Evolutionary conservation across 148 eudicot species (phyloP).

Genomic region (Vaccinium macrocarpon): DNA sequence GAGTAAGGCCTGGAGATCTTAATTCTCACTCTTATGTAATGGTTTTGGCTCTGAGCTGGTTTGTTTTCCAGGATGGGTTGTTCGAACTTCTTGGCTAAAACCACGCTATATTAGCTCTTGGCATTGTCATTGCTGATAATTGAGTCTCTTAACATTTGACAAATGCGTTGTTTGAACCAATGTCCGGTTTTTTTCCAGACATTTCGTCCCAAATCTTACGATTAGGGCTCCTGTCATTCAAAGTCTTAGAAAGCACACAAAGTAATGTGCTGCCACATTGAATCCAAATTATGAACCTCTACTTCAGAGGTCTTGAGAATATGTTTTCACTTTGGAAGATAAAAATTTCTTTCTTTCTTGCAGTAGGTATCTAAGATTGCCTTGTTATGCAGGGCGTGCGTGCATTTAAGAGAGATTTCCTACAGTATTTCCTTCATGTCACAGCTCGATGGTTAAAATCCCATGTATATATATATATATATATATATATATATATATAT

Average conservation of each 20-base stretch:
- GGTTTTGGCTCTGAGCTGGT: conserved; percentile 13
- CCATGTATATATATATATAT: conserved; percentile 87
- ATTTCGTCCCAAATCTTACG: conserved; percentile 88
- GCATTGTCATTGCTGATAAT: not conserved
- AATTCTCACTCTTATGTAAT: not conserved
- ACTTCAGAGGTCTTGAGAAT: not conserved
- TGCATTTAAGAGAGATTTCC: too few relatives aligned
- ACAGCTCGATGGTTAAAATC: conserved; percentile 67
- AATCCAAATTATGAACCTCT: not conserved
- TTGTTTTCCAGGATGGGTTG: conserved; percentile 86
- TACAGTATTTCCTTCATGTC: not conserved
- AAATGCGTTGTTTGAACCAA: conserved; percentile 3
- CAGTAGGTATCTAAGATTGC: conserved; percentile 91
- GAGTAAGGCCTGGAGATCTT: too few relatives aligned
- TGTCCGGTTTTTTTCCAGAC: conserved; percentile 36
- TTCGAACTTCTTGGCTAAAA: conserved; percentile 27
- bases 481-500: too few relatives aligned
- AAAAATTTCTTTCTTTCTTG: conserved; percentile 7
- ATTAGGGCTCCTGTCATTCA: conserved; percentile 96
- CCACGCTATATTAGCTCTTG: not conserved
- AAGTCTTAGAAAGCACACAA: conserved; percentile 84
- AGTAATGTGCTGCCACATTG: conserved; percentile 37
- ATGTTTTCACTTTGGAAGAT: not conserved
- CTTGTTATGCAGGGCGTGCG: conserved; percentile 19
- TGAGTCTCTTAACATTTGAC: not conserved